These are phyloP conservation scores for Cordyceps javanica DNA, from an alignment of 2,329 filamentous ascomycete genomes.

Conservation along the genomic window DNA sequence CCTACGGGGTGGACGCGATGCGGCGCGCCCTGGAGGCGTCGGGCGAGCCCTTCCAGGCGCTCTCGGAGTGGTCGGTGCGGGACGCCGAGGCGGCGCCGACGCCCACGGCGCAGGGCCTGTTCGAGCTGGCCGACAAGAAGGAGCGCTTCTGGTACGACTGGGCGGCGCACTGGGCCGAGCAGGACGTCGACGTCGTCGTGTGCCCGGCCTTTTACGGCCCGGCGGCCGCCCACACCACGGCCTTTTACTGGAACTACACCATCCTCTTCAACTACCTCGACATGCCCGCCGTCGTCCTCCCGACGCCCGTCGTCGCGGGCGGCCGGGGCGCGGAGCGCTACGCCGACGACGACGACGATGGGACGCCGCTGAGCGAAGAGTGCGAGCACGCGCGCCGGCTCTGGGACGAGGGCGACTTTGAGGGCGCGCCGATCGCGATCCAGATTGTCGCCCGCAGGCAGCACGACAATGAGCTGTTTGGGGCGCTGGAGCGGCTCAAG, in stretches of 20 bases:
- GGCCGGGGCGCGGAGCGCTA: conserved; percentile 21
- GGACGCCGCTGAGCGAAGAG: conserved; percentile 23
- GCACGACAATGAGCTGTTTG: conserved; percentile 30
- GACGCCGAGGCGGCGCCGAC: conserved; percentile 24
- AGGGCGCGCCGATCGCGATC: conserved; percentile 27
- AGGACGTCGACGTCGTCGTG: conserved; percentile 32
- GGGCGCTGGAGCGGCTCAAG: conserved; percentile 21
- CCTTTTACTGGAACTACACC: conserved; percentile 32
- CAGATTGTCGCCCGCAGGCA: conserved; percentile 29
- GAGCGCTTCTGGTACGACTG: conserved; percentile 28
- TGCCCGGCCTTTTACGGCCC: conserved; percentile 31
- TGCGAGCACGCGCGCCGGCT: conserved; percentile 25
- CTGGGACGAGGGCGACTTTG: conserved; percentile 27
- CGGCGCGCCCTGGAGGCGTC: conserved; percentile 27
- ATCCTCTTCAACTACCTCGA: conserved; percentile 33
- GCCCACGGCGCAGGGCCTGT: conserved; percentile 19
- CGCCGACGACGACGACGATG: neutral
- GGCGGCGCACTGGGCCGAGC: conserved; percentile 27
- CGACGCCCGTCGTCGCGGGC: conserved; percentile 27
- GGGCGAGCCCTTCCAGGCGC: conserved; percentile 37
- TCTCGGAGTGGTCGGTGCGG: conserved; percentile 35
- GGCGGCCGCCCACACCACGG: conserved; percentile 30
- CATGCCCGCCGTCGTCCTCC: conserved; percentile 29
- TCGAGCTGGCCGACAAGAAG: conserved; percentile 21
- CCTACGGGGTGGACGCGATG: conserved; percentile 32